A percentile compares a stretch with the other conserved stretches of the same genome.
Conservation (phyloP, 805 yeast species). For the Candida ovalis region DNA sequence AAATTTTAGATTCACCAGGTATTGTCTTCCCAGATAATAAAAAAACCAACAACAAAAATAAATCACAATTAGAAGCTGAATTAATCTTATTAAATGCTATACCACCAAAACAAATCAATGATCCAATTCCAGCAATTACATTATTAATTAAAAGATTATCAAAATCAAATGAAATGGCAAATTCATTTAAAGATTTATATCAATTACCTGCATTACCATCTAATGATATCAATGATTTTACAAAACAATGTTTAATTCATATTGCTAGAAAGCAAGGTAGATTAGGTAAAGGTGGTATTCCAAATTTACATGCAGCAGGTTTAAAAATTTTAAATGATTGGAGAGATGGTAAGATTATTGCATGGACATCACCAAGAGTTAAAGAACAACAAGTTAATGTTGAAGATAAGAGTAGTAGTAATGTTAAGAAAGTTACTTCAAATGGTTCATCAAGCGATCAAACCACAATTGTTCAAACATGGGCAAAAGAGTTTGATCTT, state of each 20-base stretch:
- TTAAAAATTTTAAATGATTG: slow-evolving; percentile 82
- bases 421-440: not conserved
- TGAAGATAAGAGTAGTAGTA: not conserved
- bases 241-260: slow-evolving; percentile 84
- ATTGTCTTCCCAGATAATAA: slow-evolving; percentile 75
- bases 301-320: slow-evolving; percentile 85
- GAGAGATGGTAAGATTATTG: slow-evolving; percentile 93
- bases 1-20: slow-evolving; percentile 93
- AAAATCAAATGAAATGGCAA: slow-evolving; percentile 72
- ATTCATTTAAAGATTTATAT: slow-evolving; percentile 68
- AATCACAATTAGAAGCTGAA: slow-evolving; percentile 77
- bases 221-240: slow-evolving; percentile 66
- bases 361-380: slow-evolving; percentile 76
- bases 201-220: slow-evolving; percentile 78
- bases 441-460: slow-evolving; percentile 43
- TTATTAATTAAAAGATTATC: slow-evolving; percentile 72
- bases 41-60: slow-evolving; percentile 37
- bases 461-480: slow-evolving; percentile 77
- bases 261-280: slow-evolving; percentile 92
- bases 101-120: slow-evolving; percentile 80
- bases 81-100: slow-evolving; percentile 83
- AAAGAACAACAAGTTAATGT: slow-evolving; percentile 32
- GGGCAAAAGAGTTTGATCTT: slow-evolving; percentile 94
- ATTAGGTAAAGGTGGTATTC: slow-evolving; percentile 88
- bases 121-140: slow-evolving; percentile 80